Evolutionary conservation across 139 green algal species (phyloP).

Genomic region (Edaphochlamys debaryana): DNA sequence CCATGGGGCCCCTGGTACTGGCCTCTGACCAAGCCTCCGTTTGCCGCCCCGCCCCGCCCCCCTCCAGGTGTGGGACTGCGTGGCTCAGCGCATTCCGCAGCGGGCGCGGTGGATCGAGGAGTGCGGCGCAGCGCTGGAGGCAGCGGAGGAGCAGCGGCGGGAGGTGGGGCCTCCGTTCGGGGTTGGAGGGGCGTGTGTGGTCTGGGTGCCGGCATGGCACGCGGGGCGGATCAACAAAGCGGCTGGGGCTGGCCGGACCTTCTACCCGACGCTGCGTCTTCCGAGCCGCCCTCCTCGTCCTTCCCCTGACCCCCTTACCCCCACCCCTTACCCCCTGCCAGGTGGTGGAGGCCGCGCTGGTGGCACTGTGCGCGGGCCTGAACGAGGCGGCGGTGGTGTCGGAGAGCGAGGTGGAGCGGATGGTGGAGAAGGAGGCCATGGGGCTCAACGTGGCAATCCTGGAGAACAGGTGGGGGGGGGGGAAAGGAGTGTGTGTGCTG

Average conservation of each 20-base stretch:
- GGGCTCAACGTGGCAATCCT: constrained; percentile 66
- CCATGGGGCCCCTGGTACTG: too few species aligned
- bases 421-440: constrained; percentile 67
- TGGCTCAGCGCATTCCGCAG: constrained; percentile 43
- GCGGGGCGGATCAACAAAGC: too few species aligned
- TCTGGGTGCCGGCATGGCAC: too few species aligned
- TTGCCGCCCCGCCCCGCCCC: neutral
- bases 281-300: neutral
- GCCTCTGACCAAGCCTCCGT: too few species aligned
- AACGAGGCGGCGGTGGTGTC: constrained; percentile 64
- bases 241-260: too few species aligned
- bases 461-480: constrained; percentile 58
- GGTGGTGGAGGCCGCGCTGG: constrained; percentile 25
- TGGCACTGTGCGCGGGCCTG: constrained; percentile 49
- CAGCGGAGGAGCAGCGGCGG: constrained; percentile 51
- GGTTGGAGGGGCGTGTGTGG: too few species aligned
- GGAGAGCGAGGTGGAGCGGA: constrained; percentile 63
- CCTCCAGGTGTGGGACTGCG: constrained; percentile 52
- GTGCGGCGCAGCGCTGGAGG: constrained; percentile 44
- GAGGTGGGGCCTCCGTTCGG: constrained; percentile 2
- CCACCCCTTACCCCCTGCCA: neutral
- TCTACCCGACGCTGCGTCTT: too few species aligned
- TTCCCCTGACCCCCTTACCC: too few species aligned
- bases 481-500: neutral
- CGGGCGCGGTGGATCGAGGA: constrained; percentile 42